Evolutionary conservation across 805 yeast species (phyloP), one percentile per base, ranked within the genome.

Genomic region (Saccharomyces eubayanus): DNA sequence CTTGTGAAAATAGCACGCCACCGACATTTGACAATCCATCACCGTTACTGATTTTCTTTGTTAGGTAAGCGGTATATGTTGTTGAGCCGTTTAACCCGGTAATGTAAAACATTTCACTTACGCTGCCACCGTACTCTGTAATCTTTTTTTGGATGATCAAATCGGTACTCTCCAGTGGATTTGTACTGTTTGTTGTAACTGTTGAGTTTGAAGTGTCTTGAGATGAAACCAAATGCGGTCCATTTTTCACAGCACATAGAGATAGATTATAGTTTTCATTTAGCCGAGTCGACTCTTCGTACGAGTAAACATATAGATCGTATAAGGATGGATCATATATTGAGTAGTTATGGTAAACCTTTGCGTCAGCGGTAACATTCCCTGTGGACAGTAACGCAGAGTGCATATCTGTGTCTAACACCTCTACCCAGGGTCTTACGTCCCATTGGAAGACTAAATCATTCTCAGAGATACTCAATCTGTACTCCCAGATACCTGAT

Each of bases 361-460:
- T 52, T 10, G 51, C 46, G 6, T 62, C 62, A 1, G 65, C 51
- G 16, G 76, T 63, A 48, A 80, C 75, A 58, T 77, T 77, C 2
- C 83, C 83, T 0, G 91, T 83, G 21, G 80, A 79, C 31, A 89
- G 72, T 55, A 88, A 71, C 0, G 87, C 90, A 36, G 87, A 78
- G 16, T 75, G 72, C 61, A 80, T 78, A 68, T 88, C 96, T 0
- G 90, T 72, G 64, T 89, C 96, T 1, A 87, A 78, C 16, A 85
- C 70, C 36, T 68, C 61, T 0, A 82, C 77, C 78, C 82, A 78
- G 10, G 80, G 64, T 16, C 79, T 71, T 47, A 74, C 72, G 65
- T 84, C 89, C 87, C 88, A 85, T 63, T 84, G 88, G 60, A 79
- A 85, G 0, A 81, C 81, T 58, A 84, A 70, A 63, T 83, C 83